phyloP scores from a whole-genome alignment of 169 alveolate species.

The Cryptosporidium canis region DNA sequence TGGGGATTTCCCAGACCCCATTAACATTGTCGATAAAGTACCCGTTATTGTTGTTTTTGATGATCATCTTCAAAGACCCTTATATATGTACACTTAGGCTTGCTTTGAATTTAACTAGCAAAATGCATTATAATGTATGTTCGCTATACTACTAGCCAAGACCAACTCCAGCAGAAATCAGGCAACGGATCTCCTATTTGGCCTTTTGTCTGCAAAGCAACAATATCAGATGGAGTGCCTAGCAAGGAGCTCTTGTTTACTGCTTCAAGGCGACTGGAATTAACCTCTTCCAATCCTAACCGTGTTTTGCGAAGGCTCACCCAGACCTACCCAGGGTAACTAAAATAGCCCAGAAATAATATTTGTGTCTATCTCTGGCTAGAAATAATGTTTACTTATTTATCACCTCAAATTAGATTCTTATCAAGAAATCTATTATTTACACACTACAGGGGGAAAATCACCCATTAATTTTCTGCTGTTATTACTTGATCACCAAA shows the following conservation, averaged over 20 bases:
- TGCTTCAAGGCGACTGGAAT: too few species aligned
- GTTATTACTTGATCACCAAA: not conserved
- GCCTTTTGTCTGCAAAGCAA: too few species aligned
- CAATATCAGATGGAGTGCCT: too few species aligned
- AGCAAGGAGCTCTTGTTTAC: too few species aligned
- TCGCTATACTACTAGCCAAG: too few species aligned
- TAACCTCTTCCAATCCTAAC: too few species aligned
- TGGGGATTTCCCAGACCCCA: constrained; percentile 64
- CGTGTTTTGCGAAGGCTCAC: too few species aligned
- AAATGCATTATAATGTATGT: not conserved
- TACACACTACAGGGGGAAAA: not conserved
- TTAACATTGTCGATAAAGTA: constrained; percentile 33
- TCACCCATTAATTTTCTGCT: not conserved
- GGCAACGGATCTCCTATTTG: too few species aligned
- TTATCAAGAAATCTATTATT: not conserved
- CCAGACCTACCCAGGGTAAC: too few species aligned
- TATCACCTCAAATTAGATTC: not conserved
- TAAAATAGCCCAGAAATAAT: too few species aligned
- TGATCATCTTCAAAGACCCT: constrained; percentile 25
- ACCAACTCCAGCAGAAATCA: too few species aligned
- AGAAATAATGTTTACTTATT: not conserved
- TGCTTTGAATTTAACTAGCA: not conserved
- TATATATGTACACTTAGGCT: not conserved
- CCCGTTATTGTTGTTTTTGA: constrained; percentile 54
- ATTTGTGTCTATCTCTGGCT: too few species aligned